Evolutionary conservation across 805 yeast species (phyloP).

Genomic region (Metschnikowia sp.): DNA sequence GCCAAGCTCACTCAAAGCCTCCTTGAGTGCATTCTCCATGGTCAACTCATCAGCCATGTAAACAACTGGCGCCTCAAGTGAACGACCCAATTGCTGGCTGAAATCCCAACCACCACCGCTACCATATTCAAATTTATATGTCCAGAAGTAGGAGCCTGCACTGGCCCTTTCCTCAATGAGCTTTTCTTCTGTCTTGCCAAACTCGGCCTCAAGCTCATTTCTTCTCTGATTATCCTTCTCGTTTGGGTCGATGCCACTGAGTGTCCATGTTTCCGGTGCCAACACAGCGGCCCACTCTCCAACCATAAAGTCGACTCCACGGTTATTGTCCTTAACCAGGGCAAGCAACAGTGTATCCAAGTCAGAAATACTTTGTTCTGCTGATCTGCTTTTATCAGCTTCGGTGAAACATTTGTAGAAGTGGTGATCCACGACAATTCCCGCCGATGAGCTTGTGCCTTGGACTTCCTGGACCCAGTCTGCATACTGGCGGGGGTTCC

Average conservation of each 20-base stretch:
- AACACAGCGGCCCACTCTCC: conserved; percentile 92
- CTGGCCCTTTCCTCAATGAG: conserved; percentile 45
- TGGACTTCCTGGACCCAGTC: conserved; percentile 54
- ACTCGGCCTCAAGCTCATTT: conserved; percentile 51
- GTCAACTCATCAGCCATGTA: conserved; percentile 39
- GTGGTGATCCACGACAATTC: conserved; percentile 80
- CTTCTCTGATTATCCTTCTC: conserved; percentile 35
- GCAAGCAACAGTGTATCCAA: conserved; percentile 48
- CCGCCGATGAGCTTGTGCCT: conserved; percentile 29
- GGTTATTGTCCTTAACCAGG: conserved; percentile 40
- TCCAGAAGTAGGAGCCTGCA: conserved; percentile 86
- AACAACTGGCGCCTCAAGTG: conserved; percentile 21
- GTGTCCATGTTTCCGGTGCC: conserved; percentile 72
- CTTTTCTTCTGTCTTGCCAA: conserved; percentile 52
- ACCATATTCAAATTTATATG: conserved; percentile 80
- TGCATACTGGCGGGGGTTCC: conserved; percentile 83
- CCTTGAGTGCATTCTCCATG: conserved; percentile 36
- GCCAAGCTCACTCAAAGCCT: conserved; percentile 48
- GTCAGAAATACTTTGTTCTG: conserved; percentile 59
- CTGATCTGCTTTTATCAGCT: conserved; percentile 60
- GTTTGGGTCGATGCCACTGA: conserved; percentile 26
- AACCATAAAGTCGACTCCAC: conserved; percentile 64
- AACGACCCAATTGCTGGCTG: conserved; percentile 61
- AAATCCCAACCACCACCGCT: conserved; percentile 98
- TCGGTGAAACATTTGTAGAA: conserved; percentile 82